Percentiles rank a stretch among this genome's conserved stretches.
Conservation (phyloP, 208 protist genomes). For the Acanthamoeba quina region DNA sequence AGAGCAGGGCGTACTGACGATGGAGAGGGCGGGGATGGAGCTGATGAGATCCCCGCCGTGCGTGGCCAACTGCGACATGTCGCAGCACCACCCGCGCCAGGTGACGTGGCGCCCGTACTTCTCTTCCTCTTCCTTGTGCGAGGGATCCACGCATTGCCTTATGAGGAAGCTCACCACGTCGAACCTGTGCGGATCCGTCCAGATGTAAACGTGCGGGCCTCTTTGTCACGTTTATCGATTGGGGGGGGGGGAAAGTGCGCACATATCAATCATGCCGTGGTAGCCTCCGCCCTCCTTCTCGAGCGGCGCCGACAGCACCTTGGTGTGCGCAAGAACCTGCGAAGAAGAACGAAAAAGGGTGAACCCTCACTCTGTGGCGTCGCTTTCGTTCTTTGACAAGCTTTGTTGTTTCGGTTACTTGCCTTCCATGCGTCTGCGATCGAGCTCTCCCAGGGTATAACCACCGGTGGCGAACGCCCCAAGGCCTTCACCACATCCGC, state of each 20-base stretch:
- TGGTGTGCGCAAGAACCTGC: background rate
- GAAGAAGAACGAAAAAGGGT: background rate
- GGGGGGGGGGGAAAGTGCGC: background rate
- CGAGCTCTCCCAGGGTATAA: background rate
- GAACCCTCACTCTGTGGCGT: background rate
- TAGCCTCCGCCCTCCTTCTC: conserved; percentile 24
- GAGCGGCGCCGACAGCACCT: background rate
- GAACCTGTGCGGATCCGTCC: background rate
- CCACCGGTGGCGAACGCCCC: background rate
- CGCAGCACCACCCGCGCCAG: conserved; percentile 49
- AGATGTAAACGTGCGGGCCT: background rate
- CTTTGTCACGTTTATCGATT: background rate
- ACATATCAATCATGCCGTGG: conserved; percentile 38
- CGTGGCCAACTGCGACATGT: background rate
- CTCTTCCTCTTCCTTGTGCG: background rate
- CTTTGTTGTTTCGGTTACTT: background rate
- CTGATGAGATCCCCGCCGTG: conserved; percentile 29
- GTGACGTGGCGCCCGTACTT: conserved; percentile 19
- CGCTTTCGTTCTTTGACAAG: background rate
- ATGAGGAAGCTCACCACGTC: conserved; percentile 55
- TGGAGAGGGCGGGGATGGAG: conserved; percentile 43
- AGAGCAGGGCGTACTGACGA: conserved; percentile 38
- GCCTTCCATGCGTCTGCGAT: background rate
- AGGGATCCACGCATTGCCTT: background rate
- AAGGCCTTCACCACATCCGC: background rate